Evolutionary conservation across 2,329 filamentous ascomycete genomes (phyloP), one percentile per base, ranked within the genome.

Genomic region (Chrysoporthe austroafricana): DNA sequence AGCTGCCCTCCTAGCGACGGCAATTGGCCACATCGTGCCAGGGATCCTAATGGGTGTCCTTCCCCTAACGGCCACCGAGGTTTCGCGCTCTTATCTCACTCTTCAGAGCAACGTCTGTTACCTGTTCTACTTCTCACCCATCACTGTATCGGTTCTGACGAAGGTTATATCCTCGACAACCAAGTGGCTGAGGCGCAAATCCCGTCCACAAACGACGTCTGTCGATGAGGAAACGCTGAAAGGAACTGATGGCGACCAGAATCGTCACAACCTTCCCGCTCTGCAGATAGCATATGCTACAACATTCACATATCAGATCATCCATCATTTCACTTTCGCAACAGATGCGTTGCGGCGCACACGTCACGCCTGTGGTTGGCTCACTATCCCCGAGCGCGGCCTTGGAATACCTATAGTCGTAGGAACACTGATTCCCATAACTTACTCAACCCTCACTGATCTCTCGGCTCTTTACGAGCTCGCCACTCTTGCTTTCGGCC

Each of bases 31-130:
- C 32, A 52, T 63, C 14, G 34, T 69, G 2, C 68, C 68, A 1
- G 54, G 62, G 4, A 50, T 63, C 4, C 52, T 69, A 36, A 59
- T 68, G 52, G 42, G 50, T 34, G 21, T 46, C 4, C 44, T 69
- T 8, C 62, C 57, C 11, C 36, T 68, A 11, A 69, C 68, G 42
- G 65, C 66, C n/a, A 68, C 66, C n/a, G 68, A 64, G 21, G 52
- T 69, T 7, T 69, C 68, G 14, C 52, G 32, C 32, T 66, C 68
- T 26, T 7, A 13, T 14, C 46, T 69, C n/a, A 68, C 43, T 13
- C 56, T 59, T 3, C 52, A 68, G 62, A 58, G 39, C 56, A 60
- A n/a, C 39, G 52, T 46, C 2, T 34, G 52, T 39, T 52, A 52
- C 8, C 50, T 66, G 11, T 69, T 69, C 34, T 44, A 60, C 32